phyloP scores from a whole-genome alignment of 148 eudicot genomes.

The Camellia granthamiana region DNA sequence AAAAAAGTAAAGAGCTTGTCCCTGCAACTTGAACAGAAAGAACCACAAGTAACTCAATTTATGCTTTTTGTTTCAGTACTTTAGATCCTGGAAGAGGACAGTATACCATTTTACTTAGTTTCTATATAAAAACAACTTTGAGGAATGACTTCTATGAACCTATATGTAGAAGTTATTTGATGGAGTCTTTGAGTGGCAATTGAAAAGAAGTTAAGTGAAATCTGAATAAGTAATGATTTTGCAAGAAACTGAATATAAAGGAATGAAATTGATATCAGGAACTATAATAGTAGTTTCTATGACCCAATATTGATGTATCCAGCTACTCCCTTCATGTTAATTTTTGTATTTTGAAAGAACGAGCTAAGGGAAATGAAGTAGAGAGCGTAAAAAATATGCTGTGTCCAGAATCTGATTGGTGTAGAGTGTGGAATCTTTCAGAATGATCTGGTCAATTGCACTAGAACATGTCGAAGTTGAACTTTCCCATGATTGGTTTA shows the following conservation, averaged over 20 bases:
- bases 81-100: background rate
- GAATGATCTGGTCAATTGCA: background rate
- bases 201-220: background rate
- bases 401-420: background rate
- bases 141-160: background rate
- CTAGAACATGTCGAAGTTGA: background rate
- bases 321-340: background rate
- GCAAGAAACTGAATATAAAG: background rate
- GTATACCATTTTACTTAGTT: background rate
- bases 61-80: no score
- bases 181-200: background rate
- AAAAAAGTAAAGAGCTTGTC: no score
- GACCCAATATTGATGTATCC: background rate
- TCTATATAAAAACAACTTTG: background rate
- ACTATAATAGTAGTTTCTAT: background rate
- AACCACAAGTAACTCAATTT: no score
- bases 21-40: no score
- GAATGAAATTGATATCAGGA: background rate
- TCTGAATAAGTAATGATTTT: background rate
- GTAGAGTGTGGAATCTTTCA: background rate
- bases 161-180: background rate
- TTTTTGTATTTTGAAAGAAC: slow-evolving; percentile 6
- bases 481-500: background rate
- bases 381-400: background rate
- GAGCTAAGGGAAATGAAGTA: background rate